Conservation (phyloP, 495 filamentous ascomycete species). For the Neurospora sp. region DNA sequence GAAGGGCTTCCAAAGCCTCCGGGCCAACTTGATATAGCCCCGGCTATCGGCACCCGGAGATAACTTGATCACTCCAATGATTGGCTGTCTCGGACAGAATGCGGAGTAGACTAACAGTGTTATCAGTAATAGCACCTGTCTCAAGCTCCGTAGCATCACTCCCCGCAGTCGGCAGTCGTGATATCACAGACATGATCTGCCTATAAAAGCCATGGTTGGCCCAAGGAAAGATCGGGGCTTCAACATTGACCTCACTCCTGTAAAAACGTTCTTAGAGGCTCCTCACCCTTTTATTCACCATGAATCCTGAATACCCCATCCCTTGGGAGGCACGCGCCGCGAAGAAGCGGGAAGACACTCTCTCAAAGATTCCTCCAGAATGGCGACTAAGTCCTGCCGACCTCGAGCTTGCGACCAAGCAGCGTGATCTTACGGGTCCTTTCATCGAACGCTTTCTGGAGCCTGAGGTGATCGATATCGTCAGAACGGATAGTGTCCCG, state of each 20-base stretch:
- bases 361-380: conserved; percentile 14
- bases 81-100: not conserved
- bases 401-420: conserved; percentile 6
- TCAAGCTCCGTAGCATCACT: not conserved
- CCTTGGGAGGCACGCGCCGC: conserved; percentile 18
- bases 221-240: not conserved
- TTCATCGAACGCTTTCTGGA: conserved; percentile 26
- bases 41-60: not conserved
- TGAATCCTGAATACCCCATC: not conserved
- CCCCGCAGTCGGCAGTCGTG: not conserved
- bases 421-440: conserved; percentile 19
- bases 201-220: not conserved
- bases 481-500: conserved; percentile 7
- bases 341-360: conserved; percentile 11
- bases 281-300: not conserved
- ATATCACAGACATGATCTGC: not conserved
- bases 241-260: not conserved
- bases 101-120: not conserved
- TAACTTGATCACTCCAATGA: not conserved
- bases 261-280: not conserved
- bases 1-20: not conserved
- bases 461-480: conserved; percentile 8
- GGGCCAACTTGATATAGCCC: not conserved
- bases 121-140: not conserved
- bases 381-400: conserved; percentile 18